Evolutionary conservation across 164 flowering plant species (phyloP).

Genomic region (Dillenia turbinata): DNA sequence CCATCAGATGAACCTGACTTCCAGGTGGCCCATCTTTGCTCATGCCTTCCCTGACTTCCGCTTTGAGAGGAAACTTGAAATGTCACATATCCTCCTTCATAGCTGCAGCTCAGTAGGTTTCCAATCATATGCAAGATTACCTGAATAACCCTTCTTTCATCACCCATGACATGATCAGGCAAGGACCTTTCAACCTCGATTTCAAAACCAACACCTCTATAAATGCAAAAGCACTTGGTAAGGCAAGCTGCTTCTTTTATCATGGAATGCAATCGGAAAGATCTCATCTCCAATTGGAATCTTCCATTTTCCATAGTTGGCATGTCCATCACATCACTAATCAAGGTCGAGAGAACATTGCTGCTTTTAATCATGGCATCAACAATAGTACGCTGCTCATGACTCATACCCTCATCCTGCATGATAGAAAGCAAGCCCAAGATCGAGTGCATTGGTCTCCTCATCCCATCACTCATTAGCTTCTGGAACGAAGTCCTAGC

Average conservation of each 20-base stretch:
- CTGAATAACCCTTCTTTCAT: conserved; percentile 87
- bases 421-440: conserved; percentile 79
- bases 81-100: conserved; percentile 35
- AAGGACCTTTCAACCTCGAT: conserved; percentile 52
- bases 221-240: conserved; percentile 67
- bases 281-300: conserved; percentile 50
- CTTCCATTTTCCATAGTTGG: conserved; percentile 55
- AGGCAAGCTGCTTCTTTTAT: conserved; percentile 79
- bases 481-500: conserved; percentile 81
- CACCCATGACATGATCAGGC: conserved; percentile 72
- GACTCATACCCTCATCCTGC: conserved; percentile 49
- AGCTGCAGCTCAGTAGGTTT: conserved; percentile 46
- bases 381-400: conserved; percentile 51
- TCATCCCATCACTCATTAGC: conserved; percentile 87
- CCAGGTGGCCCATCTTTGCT: conserved; percentile 65
- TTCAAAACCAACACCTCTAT: conserved; percentile 47
- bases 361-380: conserved; percentile 70
- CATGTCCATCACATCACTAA: conserved; percentile 76
- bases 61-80: conserved; percentile 38
- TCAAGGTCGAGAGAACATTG: conserved; percentile 66
- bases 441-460: conserved; percentile 89
- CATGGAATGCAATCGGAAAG: conserved; percentile 59
- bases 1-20: conserved; percentile 52
- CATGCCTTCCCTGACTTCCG: conserved; percentile 49
- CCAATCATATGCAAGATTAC: conserved; percentile 91